A percentile compares a stretch with the other conserved stretches of the same genome.
Conservation (phyloP, 768 basidiomycete species). For the Pulveroboletus sp. region DNA sequence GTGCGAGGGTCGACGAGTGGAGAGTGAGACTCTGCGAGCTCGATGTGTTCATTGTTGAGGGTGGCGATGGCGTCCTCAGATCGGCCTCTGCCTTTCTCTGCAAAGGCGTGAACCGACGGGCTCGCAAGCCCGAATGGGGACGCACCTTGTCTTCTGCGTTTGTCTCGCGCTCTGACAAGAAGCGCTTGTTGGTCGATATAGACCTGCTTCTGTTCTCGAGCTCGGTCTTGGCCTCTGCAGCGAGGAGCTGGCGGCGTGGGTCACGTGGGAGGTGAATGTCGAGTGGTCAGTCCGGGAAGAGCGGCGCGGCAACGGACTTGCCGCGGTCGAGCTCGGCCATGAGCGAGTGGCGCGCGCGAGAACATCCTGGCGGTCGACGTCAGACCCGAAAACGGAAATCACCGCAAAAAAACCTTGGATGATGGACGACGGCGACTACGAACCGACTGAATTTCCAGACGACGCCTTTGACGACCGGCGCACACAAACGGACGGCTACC, state of each 20-base stretch:
- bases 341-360: slow-evolving; percentile 50
- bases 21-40: slow-evolving; percentile 56
- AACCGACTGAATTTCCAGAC: slow-evolving; percentile 13
- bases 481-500: slow-evolving; percentile 18
- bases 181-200: slow-evolving; percentile 63
- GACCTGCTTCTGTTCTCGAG: slow-evolving; percentile 65
- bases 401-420: too few relatives aligned
- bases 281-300: neutral
- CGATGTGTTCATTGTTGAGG: slow-evolving; percentile 56
- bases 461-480: slow-evolving; percentile 15
- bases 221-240: slow-evolving; percentile 59
- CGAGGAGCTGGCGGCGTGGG: slow-evolving; percentile 63
- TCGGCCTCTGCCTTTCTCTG: slow-evolving; percentile 51
- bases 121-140: slow-evolving; percentile 6
- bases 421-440: slow-evolving; percentile 23
- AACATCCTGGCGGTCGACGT: slow-evolving; percentile 8
- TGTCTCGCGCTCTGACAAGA: slow-evolving; percentile 62
- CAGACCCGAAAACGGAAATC: slow-evolving; percentile 7
- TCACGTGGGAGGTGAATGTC: slow-evolving; percentile 52
- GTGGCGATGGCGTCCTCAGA: slow-evolving; percentile 43
- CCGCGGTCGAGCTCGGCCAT: slow-evolving; percentile 68
- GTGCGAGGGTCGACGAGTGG: slow-evolving; percentile 42
- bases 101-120: neutral
- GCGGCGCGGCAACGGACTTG: slow-evolving; percentile 15
- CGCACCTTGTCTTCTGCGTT: slow-evolving; percentile 59